A percentile compares a stretch with the other conserved stretches of the same genome.
Evolutionary conservation across 306 rosid species (phyloP).

Genomic region (Acmispon strigosus): DNA sequence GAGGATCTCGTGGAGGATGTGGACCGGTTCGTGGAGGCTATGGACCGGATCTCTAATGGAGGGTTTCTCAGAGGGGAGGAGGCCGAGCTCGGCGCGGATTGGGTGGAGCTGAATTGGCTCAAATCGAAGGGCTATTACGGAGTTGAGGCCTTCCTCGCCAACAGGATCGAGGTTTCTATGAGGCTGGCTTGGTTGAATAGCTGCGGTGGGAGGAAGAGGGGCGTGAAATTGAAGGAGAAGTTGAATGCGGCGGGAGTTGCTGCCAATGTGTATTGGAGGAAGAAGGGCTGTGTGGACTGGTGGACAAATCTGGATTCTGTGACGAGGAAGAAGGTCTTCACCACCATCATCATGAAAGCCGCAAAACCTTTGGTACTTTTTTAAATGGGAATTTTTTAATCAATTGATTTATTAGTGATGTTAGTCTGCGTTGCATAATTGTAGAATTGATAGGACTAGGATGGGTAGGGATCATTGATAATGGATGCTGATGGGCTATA

Average conservation of each 20-base stretch:
- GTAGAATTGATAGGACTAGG: not conserved
- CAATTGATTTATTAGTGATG: not conserved
- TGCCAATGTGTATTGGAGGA: conserved; percentile 78
- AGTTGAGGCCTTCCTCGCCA: conserved; percentile 66
- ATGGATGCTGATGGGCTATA: not conserved
- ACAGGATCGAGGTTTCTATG: conserved; percentile 71
- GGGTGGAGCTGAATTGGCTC: conserved; percentile 81
- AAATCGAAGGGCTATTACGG: conserved; percentile 74
- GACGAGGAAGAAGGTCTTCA: conserved; percentile 40
- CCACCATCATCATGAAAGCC: conserved; percentile 49
- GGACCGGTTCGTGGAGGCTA: conserved; percentile 47
- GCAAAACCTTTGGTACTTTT: conserved; percentile 69
- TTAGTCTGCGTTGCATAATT: not conserved
- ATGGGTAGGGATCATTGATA: not conserved
- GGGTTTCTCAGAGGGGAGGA: conserved; percentile 71
- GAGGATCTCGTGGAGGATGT: conserved; percentile 45
- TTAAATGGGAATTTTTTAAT: conserved; percentile 4
- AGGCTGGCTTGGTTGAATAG: conserved; percentile 73
- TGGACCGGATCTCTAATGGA: conserved; percentile 62
- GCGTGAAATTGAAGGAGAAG: conserved; percentile 82
- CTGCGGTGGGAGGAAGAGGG: conserved; percentile 54
- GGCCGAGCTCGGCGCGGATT: conserved; percentile 54
- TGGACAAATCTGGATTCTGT: conserved; percentile 61
- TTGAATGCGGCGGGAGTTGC: conserved; percentile 36
- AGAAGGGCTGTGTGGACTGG: conserved; percentile 87